phyloP scores from a whole-genome alignment of 1,139 yeast genomes.

The Blastobotrys arbuscula region DNA sequence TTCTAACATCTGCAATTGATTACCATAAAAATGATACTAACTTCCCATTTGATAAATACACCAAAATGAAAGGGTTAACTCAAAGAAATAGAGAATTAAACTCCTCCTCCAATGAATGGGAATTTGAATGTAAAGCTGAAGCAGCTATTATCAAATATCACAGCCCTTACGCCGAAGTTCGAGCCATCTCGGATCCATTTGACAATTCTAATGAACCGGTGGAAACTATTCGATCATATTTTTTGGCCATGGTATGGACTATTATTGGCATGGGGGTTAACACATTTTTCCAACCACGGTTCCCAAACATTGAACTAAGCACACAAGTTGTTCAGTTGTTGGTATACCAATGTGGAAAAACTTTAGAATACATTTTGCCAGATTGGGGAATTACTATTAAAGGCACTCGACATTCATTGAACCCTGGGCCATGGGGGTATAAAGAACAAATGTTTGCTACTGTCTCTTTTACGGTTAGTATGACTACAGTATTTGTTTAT shows the following conservation, averaged over 20 bases:
- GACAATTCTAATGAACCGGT: slow-evolving; percentile 45
- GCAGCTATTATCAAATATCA: slow-evolving; percentile 47
- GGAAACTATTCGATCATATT: slow-evolving; percentile 55
- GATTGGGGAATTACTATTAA: slow-evolving; percentile 42
- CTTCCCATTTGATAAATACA: slow-evolving; percentile 36
- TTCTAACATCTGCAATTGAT: slow-evolving; percentile 38
- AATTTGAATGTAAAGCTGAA: slow-evolving; percentile 34
- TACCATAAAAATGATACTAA: slow-evolving; percentile 48
- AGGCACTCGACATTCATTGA: slow-evolving; percentile 40
- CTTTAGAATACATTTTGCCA: slow-evolving; percentile 38
- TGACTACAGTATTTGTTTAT: slow-evolving; percentile 41
- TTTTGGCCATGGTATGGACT: slow-evolving; percentile 52
- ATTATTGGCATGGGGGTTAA: slow-evolving; percentile 52
- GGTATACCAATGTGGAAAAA: slow-evolving; percentile 51
- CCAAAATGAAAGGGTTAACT: slow-evolving; percentile 16
- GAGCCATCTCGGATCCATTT: slow-evolving; percentile 48
- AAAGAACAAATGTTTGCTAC: slow-evolving; percentile 69
- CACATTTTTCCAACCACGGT: slow-evolving; percentile 53
- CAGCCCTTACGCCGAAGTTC: slow-evolving; percentile 61
- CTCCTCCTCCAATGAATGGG: slow-evolving; percentile 19
- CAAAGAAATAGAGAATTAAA: slow-evolving; percentile 26
- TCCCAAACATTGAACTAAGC: slow-evolving; percentile 44
- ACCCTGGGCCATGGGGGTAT: slow-evolving; percentile 61
- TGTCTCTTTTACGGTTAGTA: slow-evolving; percentile 40
- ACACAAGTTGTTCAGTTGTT: slow-evolving; percentile 52